These are phyloP conservation scores for Cercospora zeina DNA, from an alignment of 2,329 filamentous ascomycete genomes.

Conservation along the genomic window DNA sequence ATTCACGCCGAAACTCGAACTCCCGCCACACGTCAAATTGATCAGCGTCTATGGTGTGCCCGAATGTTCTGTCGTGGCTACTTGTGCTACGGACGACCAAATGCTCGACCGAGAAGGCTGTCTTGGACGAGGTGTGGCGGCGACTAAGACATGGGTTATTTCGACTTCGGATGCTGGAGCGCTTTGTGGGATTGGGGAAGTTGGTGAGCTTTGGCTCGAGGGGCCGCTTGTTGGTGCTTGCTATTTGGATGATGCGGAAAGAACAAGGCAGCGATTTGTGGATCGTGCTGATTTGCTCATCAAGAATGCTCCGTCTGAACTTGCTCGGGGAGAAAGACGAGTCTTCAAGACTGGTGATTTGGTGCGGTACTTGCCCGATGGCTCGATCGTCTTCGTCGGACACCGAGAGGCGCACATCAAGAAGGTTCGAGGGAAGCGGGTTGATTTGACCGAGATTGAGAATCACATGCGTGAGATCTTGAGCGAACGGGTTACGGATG, in stretches of 20 bases:
- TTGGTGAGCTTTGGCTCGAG: slow-evolving; percentile 53
- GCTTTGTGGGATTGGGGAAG: slow-evolving; percentile 46
- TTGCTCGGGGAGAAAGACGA: slow-evolving; percentile 45
- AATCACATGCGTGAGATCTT: slow-evolving; percentile 27
- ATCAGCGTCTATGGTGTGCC: slow-evolving; percentile 49
- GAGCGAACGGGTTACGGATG: slow-evolving; percentile 41
- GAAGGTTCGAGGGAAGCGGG: slow-evolving; percentile 73
- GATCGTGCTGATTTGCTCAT: slow-evolving; percentile 33
- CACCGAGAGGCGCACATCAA: slow-evolving; percentile 70
- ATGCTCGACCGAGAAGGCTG: slow-evolving; percentile 37
- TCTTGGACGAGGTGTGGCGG: slow-evolving; percentile 27
- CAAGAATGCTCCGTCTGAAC: background rate
- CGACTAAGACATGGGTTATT: slow-evolving; percentile 36
- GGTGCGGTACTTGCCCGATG: slow-evolving; percentile 56
- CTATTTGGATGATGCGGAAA: slow-evolving; percentile 43
- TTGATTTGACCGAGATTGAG: slow-evolving; percentile 73
- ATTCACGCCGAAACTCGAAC: slow-evolving; percentile 42
- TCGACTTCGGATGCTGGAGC: slow-evolving; percentile 30
- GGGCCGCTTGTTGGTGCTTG: slow-evolving; percentile 50
- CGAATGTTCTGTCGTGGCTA: slow-evolving; percentile 34
- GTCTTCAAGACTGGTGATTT: slow-evolving; percentile 65
- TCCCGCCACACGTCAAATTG: slow-evolving; percentile 43
- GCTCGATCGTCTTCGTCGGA: slow-evolving; percentile 61
- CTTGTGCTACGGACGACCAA: slow-evolving; percentile 3
- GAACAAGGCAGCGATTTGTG: slow-evolving; percentile 40